Evolutionary conservation across 768 basidiomycete genomes (phyloP), one percentile per base, ranked within the genome.

Genomic region (Suillus bovinus): DNA sequence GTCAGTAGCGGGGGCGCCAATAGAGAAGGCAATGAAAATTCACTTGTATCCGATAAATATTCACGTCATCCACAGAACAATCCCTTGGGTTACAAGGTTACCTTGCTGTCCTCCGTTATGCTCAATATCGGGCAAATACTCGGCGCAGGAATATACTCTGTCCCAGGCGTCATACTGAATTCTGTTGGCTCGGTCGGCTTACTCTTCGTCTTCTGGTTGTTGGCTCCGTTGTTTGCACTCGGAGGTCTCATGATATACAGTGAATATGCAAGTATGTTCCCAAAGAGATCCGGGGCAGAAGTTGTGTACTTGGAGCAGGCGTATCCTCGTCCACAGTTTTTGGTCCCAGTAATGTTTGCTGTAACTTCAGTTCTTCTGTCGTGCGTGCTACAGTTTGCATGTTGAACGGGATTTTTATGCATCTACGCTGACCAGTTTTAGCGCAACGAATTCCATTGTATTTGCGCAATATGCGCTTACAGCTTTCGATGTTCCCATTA

Each of bases 231-330:
- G 6, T 41, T 61, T 31, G 60, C 60, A 56, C 54, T 61, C 10
- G 55, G 54, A 38, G 60, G 60, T 38, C 20, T 61, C 50, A 57
- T 41, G 54, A 13, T 61, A 5, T 83, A 78, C 62, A 72, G 80
- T 16, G 82, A 83, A 67, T 78, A 79, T 36, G 77, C 79, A 2
- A 74, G 78, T 39, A 80, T 80, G 69, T 83, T 82, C 65, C 83
- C 83, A 14, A 73, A 79, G 58, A 75, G 83, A 17, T 80, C 81
- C 9, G 82, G 82, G 7, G 83, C 79, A 10, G 79, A 82, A 63
- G 81, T 82, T 7, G 82, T 78, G 3, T 82, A 81, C 59, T 71
- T 82, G 16, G 79, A 81, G 29, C 67, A 68, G 17, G 63, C 66
- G 17, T 69, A 69, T 60, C 63, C 52, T 20, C 63, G 61, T 31